A percentile compares a stretch with the other conserved stretches of the same genome.
Evolutionary conservation across 768 basidiomycete genomes (phyloP).

Genomic region (Cystobasidium tubakii): DNA sequence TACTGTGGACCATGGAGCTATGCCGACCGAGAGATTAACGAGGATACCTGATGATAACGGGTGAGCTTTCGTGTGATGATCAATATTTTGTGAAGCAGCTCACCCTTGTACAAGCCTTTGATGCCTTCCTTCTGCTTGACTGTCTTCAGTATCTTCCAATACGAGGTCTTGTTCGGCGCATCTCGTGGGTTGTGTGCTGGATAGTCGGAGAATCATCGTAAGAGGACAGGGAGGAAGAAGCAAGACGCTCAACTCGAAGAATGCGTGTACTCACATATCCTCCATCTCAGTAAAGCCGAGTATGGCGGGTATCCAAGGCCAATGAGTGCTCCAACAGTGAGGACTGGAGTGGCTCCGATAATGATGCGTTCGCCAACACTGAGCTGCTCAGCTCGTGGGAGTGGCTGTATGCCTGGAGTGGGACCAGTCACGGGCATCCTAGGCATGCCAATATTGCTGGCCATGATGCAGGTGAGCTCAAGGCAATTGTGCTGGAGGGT

Average conservation of each 20-base stretch:
- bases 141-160: slow-evolving; percentile 24
- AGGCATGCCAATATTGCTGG: neutral
- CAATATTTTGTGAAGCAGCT: neutral
- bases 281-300: slow-evolving; percentile 12
- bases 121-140: slow-evolving; percentile 33
- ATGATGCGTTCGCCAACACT: slow-evolving; percentile 14
- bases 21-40: slow-evolving; percentile 23
- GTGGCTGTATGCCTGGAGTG: neutral
- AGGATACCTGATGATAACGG: neutral
- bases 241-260: too few species aligned
- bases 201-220: neutral
- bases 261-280: slow-evolving; percentile 9
- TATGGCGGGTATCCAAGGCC: slow-evolving; percentile 28
- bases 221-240: neutral
- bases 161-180: slow-evolving; percentile 3
- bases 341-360: slow-evolving; percentile 15
- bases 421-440: neutral
- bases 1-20: slow-evolving; percentile 23
- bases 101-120: slow-evolving; percentile 25
- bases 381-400: neutral
- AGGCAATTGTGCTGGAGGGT: neutral
- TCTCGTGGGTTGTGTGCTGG: slow-evolving; percentile 23
- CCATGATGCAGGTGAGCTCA: neutral
- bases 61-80: neutral
- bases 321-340: slow-evolving; percentile 15